Conservation (phyloP, 257 asterid genomes). For the Oldenlandia corymbosa region DNA sequence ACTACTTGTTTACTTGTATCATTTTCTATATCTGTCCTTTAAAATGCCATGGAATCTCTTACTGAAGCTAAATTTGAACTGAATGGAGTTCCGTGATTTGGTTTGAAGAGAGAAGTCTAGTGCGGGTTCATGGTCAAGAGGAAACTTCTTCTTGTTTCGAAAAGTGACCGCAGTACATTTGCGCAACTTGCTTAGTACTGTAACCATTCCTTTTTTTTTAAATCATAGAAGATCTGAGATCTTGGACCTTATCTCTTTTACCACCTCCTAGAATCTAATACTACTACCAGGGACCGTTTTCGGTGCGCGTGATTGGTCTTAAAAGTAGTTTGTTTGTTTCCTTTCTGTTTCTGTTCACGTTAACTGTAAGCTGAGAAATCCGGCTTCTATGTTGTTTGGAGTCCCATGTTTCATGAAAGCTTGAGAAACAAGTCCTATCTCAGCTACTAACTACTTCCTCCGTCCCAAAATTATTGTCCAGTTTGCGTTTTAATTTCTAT, state of each 20-base stretch:
- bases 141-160: constrained; percentile 18
- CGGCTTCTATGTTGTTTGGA: neutral
- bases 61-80: no score
- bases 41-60: no score
- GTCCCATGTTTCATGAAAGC: neutral
- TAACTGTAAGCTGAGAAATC: constrained; percentile 2
- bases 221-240: constrained; percentile 7
- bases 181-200: constrained; percentile 28
- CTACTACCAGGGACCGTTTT: constrained; percentile 4
- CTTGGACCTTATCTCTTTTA: constrained; percentile 12
- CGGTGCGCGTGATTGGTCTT: constrained; percentile 12
- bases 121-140: constrained; percentile 10
- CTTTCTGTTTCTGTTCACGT: constrained; percentile 29
- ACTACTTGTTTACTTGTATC: neutral
- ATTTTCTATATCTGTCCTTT: neutral
- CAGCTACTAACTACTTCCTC: no score
- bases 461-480: no score
- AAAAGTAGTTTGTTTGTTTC: constrained; percentile 15
- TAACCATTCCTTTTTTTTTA: constrained; percentile 22
- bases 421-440: neutral
- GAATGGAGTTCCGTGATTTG: no score
- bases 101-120: constrained; percentile 8
- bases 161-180: constrained; percentile 18
- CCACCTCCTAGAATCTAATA: constrained; percentile 11
- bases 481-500: no score